Evolutionary conservation across 2,329 filamentous ascomycete species (phyloP).

Genomic region (Phaeosphaeria sp.): DNA sequence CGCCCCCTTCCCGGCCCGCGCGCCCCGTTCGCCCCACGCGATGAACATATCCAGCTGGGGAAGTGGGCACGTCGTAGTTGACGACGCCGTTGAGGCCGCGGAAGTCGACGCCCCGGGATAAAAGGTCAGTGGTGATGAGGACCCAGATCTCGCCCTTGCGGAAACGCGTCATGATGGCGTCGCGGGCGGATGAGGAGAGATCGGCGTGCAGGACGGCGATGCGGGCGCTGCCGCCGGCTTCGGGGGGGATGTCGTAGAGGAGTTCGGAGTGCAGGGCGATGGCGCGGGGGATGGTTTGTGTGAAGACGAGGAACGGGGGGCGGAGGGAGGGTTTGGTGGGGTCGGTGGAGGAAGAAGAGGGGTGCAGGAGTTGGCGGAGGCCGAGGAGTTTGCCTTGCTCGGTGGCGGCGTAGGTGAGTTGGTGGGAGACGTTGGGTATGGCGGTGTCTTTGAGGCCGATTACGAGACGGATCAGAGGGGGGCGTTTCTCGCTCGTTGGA

Average conservation of each 20-base stretch:
- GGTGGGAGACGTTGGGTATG: constrained; percentile 89
- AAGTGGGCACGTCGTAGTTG: constrained; percentile 97
- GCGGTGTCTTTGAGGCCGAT: constrained; percentile 97
- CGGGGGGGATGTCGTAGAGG: constrained; percentile 89
- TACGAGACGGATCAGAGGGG: constrained; percentile 78
- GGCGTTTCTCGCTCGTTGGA: constrained; percentile 42
- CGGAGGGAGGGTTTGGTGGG: constrained; percentile 62
- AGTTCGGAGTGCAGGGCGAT: constrained; percentile 87
- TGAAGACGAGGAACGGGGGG: constrained; percentile 93
- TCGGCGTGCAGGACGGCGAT: constrained; percentile 91
- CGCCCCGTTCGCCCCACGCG: constrained; percentile 90
- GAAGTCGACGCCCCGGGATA: constrained; percentile 93
- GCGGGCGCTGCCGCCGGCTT: constrained; percentile 82
- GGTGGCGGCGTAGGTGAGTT: constrained; percentile 87
- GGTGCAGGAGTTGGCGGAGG: constrained; percentile 86
- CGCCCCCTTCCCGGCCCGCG: constrained; percentile 83
- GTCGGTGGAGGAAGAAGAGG: constrained; percentile 64
- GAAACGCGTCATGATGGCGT: constrained; percentile 86
- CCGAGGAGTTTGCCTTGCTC: constrained; percentile 94
- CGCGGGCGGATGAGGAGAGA: constrained; percentile 76
- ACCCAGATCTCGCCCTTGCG: constrained; percentile 94
- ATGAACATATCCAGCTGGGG: constrained; percentile 88
- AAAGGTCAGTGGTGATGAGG: constrained; percentile 91
- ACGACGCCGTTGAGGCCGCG: constrained; percentile 93
- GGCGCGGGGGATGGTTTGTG: constrained; percentile 92